Evolutionary conservation across 768 basidiomycete species (phyloP).

Genomic region (Tulasnella sp.): DNA sequence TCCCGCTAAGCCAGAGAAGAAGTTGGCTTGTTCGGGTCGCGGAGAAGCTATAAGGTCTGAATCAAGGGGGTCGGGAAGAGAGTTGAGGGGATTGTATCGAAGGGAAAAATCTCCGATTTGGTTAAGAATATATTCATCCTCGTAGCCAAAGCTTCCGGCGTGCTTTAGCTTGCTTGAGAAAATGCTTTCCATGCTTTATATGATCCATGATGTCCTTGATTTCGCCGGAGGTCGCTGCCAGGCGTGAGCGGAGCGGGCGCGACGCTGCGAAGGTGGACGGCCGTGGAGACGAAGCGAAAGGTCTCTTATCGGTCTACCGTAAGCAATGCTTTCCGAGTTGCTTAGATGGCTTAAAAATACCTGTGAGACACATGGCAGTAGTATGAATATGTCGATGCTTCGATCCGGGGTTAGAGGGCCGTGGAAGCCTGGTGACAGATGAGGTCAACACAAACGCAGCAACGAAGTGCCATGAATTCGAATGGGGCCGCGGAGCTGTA

Average conservation of each 20-base stretch:
- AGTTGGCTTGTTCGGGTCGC: no score
- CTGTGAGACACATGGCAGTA: background rate
- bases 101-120: background rate
- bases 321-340: no score
- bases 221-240: background rate
- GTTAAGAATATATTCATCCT: background rate
- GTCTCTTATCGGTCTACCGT: background rate
- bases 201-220: background rate
- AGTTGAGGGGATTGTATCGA: background rate
- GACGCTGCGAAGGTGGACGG: background rate
- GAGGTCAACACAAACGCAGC: background rate
- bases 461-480: no score
- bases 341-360: background rate
- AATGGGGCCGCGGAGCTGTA: background rate
- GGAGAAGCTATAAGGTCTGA: background rate
- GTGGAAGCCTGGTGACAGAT: background rate
- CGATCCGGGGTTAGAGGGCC: background rate
- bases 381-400: background rate
- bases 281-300: background rate
- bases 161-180: no score
- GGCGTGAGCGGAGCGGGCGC: background rate
- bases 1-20: no score
- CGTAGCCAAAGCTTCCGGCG: background rate
- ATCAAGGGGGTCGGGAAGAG: background rate
- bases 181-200: background rate